These are phyloP conservation scores for Barnettozyma populi DNA, from an alignment of 805 yeast genomes.

Conservation along the genomic window DNA sequence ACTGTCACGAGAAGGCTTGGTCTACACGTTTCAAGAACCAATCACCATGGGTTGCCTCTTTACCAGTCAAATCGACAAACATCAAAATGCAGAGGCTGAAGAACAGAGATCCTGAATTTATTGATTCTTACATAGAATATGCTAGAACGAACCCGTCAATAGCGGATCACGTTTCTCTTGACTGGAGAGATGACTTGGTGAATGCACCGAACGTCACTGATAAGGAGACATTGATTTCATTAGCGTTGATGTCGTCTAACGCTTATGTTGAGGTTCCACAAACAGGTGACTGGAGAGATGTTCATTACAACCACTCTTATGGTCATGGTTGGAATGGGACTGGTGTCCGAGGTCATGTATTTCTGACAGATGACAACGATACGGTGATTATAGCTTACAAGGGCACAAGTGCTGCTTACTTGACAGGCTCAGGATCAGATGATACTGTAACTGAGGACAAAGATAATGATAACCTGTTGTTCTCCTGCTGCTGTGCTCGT, in stretches of 20 bases:
- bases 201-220: conserved; percentile 73
- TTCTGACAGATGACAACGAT: conserved; percentile 53
- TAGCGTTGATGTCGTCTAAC: conserved; percentile 84
- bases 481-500: conserved; percentile 95
- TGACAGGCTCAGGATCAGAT: conserved; percentile 74
- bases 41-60: conserved; percentile 36
- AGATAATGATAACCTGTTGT: conserved; percentile 78
- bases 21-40: conserved; percentile 20
- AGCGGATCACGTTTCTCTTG: conserved; percentile 39
- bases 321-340: conserved; percentile 83
- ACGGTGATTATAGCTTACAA: conserved; percentile 75
- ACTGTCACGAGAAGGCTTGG: conserved; percentile 13
- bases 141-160: conserved; percentile 35
- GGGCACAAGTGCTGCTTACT: conserved; percentile 85
- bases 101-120: conserved; percentile 50
- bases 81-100: conserved; percentile 33
- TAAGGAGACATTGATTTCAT: conserved; percentile 60
- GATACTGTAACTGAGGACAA: conserved; percentile 82
- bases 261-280: conserved; percentile 80
- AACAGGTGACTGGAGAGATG: conserved; percentile 84
- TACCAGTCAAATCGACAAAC: conserved; percentile 26
- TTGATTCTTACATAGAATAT: conserved; percentile 61
- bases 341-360: conserved; percentile 89
- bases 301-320: conserved; percentile 51
- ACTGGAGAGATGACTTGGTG: conserved; percentile 58